Base-by-base conservation (phyloP, 495 filamentous ascomycete genomes). In the Rostrohypoxylon terebratum region DNA sequence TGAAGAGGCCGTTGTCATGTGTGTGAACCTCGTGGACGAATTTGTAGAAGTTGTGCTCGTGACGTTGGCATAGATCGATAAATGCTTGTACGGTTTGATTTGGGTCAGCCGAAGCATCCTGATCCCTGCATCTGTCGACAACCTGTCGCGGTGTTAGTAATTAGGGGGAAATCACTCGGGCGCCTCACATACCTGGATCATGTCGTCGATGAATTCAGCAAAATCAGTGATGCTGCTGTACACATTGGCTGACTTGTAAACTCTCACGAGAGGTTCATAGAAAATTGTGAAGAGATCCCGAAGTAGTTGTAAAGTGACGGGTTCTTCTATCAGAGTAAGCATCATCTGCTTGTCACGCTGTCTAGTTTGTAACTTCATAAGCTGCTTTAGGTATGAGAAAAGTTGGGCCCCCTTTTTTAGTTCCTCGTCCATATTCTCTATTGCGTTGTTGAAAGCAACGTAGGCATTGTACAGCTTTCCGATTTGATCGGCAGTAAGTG, bases 51-150 rank as follows among this genome's bases (percentile, higher is more conserved):
- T 96, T 94, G 77, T 93, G 89, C 81, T 99, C 91, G 78, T 99
- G 96, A 14, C 96, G 89, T 64, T 93, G 92, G 79, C 96, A 99
- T 45, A 99, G 88, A 78, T 99, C 96, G 78, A 98, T 99, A 78
- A 99, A 99, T 38, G 93, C 87, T 79, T 99, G 96, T n/a, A 99
- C 96, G 0, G 96, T 99, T 81, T 97, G 94, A 81, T 99, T 99
- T 13, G 96, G 96, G 77, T 99, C 96, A 0, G 94, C 94, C 0
- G 92, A 91, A 48, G 95, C 90, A 79, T 97, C 96, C 80, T 98
- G 94, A 33, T 92, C 90, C 74, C 96, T 94, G 65, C 93, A 94
- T 64, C 89, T 90, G 63, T 97, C 94, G 36, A 99, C 91, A 5
- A 96, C 93, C 73, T 84, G 47, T 33, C 8, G 45, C 1, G 10